Base-by-base conservation (phyloP, 225 moss, liverwort and hornwort genomes). In the Asterella californica region DNA sequence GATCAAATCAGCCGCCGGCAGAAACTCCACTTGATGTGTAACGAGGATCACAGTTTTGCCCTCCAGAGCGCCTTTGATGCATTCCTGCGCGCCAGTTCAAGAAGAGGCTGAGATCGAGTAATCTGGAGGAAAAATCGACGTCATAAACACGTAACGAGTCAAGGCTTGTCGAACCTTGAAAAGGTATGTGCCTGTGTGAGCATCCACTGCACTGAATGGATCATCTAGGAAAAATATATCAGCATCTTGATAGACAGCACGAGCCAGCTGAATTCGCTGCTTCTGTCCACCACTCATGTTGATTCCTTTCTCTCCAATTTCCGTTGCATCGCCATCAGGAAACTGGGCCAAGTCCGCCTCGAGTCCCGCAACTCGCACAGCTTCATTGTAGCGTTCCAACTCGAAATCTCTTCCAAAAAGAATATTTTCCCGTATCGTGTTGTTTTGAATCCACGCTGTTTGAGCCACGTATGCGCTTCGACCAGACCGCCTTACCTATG, bases 11-110 rank as follows among this genome's bases (percentile, higher is more conserved):
- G 90, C 90, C 75, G 89, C 89, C 76, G 93, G 91, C 76, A 96
- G 80, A 74, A 93, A 96, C 81, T 96, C 93, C 84, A 93, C 89
- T 83, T 93, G 93, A 83, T 96, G 95, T 12, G 95, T 96, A 70
- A 96, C 93, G 60, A 92, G 91, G 45, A 96, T 83, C 63, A 96
- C 93, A 64, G 93, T 93, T 82, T 93, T 96, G 42, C 81, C 84
- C 33, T 84, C 88, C 86, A 96, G 79, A 61, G 88, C 91, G 61
- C 88, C 93, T 61, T 86, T 29, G 71, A 96, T 86, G 81, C 91
- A 96, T 82, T 96, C 85, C 94, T 95, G 87, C 72, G 38, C 42
- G 37, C 65, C 61, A 18, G 32, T 54, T 33, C 4, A 27, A 15
- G 46, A 45, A n/a, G 8, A 66, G 29, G 45, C 50, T 36, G 48